Base-by-base conservation (phyloP, 2,329 filamentous ascomycete genomes). In the Colletotrichum sp. region DNA sequence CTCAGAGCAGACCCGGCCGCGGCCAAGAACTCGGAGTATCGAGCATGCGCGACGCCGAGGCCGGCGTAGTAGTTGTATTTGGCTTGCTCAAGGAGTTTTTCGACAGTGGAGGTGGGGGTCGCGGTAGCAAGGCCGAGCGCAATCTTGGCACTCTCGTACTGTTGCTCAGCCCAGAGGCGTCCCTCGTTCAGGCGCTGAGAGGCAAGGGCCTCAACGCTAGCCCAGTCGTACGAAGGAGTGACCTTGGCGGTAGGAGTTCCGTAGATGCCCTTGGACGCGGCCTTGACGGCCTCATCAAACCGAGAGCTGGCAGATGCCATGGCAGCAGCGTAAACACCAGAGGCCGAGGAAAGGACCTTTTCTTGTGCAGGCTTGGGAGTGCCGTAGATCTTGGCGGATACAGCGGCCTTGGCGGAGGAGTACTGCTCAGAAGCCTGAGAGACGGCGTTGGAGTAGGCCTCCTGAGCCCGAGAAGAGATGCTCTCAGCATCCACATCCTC, bases 1-100 rank as follows among this genome's bases (percentile, higher is more conserved):
- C 91, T 93, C 55, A 95, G 87, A 25, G 93, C 94, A 43, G 90
- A 92, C 12, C 94, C 95, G 9, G 94, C 95, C 6, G 93, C 92
- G 15, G 89, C 88, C 3, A 97, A 78, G 80, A 97, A 96, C 66
- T 93, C 93, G 7, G 93, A 92, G 83, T 97, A 97, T 48, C 93
- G 91, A 58, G 93, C 94, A 80, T 97, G 94, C 1, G 95, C 95
- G 60, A 95, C 84, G 32, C 95, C 95, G 28, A 97, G 84, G 13
- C 93, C 94, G 77, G 95, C 93, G 79, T 95, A 96, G 83, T 96
- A 96, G 80, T 92, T 90, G 78, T 89, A 85, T 78, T 88, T 90
- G 61, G 90, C 93, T 86, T 88, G 93, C 81, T 88, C 91, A 81
- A 86, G 91, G 85, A 88, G 90, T 87, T 85, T 93, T 83, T 86